phyloP scores from a whole-genome alignment of 2,329 filamentous ascomycete genomes.

The Colletotrichum sp. region DNA sequence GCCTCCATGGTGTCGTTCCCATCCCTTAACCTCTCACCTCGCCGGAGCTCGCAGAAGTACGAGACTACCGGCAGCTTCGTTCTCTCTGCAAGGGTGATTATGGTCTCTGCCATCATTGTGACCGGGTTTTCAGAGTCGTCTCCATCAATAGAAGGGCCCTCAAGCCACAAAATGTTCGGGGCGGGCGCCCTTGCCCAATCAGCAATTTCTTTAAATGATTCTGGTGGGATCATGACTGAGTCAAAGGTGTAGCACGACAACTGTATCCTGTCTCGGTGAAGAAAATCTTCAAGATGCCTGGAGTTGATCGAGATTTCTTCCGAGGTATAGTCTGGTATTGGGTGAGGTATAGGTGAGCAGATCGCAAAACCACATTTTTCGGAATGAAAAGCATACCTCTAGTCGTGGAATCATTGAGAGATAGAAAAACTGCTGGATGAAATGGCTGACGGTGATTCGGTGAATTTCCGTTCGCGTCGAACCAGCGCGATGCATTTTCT shows the following conservation, averaged over 20 bases:
- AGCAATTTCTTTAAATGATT: neutral
- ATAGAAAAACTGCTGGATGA: too few species aligned
- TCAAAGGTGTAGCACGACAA: neutral
- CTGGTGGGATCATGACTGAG: neutral
- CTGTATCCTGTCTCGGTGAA: neutral
- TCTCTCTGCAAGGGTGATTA: neutral
- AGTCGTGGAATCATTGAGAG: too few species aligned
- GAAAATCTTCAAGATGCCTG: neutral
- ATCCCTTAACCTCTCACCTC: neutral
- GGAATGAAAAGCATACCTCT: too few species aligned
- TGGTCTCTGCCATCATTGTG: constrained; percentile 4
- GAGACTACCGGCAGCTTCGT: constrained; percentile 11
- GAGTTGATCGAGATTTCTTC: too few species aligned
- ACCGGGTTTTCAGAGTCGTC: constrained; percentile 8
- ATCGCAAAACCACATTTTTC: too few species aligned
- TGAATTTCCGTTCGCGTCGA: too few species aligned
- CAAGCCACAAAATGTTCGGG: constrained; percentile 9
- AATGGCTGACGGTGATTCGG: too few species aligned
- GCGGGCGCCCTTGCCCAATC: neutral
- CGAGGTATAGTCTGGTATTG: too few species aligned
- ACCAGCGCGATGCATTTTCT: too few species aligned
- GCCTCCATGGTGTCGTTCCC: neutral
- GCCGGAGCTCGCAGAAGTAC: constrained; percentile 22
- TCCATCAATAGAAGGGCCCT: neutral
- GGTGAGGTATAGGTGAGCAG: too few species aligned